These are phyloP conservation scores for Epithemia pelagica DNA, from an alignment of 108 stramenopile species.

Conservation along the genomic window DNA sequence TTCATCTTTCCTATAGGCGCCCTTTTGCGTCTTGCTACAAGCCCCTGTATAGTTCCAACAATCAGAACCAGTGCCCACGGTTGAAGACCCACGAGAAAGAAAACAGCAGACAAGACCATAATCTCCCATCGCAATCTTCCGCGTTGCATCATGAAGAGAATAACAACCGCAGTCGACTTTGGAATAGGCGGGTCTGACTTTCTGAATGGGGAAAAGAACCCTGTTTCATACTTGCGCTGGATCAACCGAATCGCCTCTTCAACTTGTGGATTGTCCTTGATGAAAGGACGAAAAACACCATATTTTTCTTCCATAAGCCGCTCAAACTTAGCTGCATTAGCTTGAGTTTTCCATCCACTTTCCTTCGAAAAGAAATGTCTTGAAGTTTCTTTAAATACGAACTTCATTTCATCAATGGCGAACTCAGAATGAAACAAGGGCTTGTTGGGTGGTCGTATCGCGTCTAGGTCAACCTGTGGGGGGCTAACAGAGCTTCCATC, in stretches of 20 bases:
- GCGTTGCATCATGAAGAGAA: conserved; percentile 82
- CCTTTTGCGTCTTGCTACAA: conserved; percentile 42
- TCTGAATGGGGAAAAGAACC: conserved; percentile 62
- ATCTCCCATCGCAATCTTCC: conserved; percentile 50
- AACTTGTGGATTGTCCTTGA: conserved; percentile 70
- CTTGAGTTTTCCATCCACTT: conserved; percentile 61
- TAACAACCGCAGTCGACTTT: conserved; percentile 52
- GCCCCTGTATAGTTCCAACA: conserved; percentile 37
- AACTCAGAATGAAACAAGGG: conserved; percentile 43
- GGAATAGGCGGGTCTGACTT: conserved; percentile 49
- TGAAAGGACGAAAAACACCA: conserved; percentile 73
- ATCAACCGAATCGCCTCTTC: conserved; percentile 45
- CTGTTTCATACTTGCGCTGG: conserved; percentile 68
- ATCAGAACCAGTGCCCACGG: conserved; percentile 82
- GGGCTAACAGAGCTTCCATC: neutral
- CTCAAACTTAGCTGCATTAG: conserved; percentile 83
- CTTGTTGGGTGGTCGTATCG: conserved; percentile 7
- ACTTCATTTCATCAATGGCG: conserved; percentile 45
- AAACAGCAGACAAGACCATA: conserved; percentile 45
- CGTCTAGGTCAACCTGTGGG: conserved; percentile 7
- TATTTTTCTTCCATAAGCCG: conserved; percentile 78
- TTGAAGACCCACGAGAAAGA: conserved; percentile 77
- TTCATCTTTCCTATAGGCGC: conserved; percentile 39
- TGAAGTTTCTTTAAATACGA: conserved; percentile 42
- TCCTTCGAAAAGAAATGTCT: conserved; percentile 46